Conservation (phyloP, 208 protist genomes). For the Phytomonas sp. region DNA sequence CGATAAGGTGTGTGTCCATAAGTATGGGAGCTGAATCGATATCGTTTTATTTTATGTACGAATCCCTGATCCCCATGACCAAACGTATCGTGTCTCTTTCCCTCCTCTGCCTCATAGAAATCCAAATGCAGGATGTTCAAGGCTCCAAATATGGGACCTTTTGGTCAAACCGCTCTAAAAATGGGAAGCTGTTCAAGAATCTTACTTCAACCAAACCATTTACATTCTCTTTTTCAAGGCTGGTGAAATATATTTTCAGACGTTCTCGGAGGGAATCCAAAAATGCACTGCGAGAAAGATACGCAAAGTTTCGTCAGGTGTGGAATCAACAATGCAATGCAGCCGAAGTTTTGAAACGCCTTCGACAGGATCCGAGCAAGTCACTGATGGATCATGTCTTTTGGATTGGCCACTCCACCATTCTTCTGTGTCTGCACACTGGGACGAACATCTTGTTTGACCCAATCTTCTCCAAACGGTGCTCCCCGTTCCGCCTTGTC, state of each 20-base stretch:
- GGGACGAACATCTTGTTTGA: slow-evolving; percentile 76
- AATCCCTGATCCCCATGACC: background rate
- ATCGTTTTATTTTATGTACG: too few relatives aligned
- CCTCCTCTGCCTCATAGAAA: background rate
- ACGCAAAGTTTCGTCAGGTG: slow-evolving; percentile 30
- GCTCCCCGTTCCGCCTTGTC: slow-evolving; percentile 44
- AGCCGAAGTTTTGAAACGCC: slow-evolving; percentile 18
- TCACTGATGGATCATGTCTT: slow-evolving; percentile 29
- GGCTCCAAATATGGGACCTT: slow-evolving; percentile 10
- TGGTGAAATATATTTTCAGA: slow-evolving; percentile 16
- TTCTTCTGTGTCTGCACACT: slow-evolving; percentile 52
- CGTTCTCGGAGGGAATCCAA: slow-evolving; percentile 10
- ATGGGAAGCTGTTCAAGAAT: slow-evolving; percentile 56
- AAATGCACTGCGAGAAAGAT: slow-evolving; percentile 18
- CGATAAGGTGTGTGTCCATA: background rate
- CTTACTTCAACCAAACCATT: slow-evolving; percentile 12
- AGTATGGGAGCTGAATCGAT: too few relatives aligned
- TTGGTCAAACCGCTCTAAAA: slow-evolving; percentile 39
- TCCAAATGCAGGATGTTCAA: slow-evolving; percentile 4
- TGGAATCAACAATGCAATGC: slow-evolving; percentile 35
- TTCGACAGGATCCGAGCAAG: slow-evolving; percentile 8
- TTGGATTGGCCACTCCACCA: slow-evolving; percentile 75
- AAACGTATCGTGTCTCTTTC: background rate
- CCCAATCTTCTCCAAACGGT: slow-evolving; percentile 64
- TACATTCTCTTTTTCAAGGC: background rate